Percentiles rank a stretch among this genome's conserved stretches.
phyloP scores from a whole-genome alignment of 108 stramenopile genomes.

The Aurantiochytrium sp. region DNA sequence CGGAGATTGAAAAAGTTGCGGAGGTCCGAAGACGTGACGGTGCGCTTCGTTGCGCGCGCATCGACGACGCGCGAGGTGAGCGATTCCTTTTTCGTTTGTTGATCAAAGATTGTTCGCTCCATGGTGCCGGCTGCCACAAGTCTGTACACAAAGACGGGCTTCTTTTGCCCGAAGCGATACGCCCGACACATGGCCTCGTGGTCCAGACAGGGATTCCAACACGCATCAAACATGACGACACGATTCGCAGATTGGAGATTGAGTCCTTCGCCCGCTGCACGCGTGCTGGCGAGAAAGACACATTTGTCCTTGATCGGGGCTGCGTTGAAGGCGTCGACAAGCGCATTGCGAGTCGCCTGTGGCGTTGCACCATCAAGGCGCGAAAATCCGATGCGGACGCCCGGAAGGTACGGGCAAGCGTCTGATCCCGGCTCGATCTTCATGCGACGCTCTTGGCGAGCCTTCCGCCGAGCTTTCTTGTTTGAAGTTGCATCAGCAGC shows the following conservation, averaged over 20 bases:
- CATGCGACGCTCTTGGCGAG: not conserved
- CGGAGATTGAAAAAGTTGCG: conserved; percentile 11
- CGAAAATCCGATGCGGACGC: not conserved
- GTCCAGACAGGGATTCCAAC: conserved; percentile 22
- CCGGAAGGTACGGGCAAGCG: not conserved
- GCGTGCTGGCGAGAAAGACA: not conserved
- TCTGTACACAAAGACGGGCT: conserved; percentile 45
- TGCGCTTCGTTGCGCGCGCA: not conserved
- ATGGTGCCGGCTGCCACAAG: conserved; percentile 42
- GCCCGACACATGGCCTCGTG: conserved; percentile 50
- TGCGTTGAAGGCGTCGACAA: conserved; percentile 13
- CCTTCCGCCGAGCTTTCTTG: not conserved
- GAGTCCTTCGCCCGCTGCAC: conserved; percentile 18
- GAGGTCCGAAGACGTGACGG: not conserved
- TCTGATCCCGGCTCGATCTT: not conserved
- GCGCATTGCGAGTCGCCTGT: not conserved
- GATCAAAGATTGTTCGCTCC: conserved; percentile 33
- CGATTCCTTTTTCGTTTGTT: not conserved
- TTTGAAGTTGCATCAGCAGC: no score
- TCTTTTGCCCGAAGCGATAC: conserved; percentile 47
- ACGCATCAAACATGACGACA: conserved; percentile 23
- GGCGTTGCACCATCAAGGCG: conserved; percentile 10
- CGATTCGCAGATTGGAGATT: conserved; percentile 1
- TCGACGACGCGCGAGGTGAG: not conserved
- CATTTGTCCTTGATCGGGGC: not conserved